Percentiles rank a stretch among this genome's conserved stretches.
Evolutionary conservation across 495 filamentous ascomycete genomes (phyloP).

Genomic region (Aspergillus heteromorphus): DNA sequence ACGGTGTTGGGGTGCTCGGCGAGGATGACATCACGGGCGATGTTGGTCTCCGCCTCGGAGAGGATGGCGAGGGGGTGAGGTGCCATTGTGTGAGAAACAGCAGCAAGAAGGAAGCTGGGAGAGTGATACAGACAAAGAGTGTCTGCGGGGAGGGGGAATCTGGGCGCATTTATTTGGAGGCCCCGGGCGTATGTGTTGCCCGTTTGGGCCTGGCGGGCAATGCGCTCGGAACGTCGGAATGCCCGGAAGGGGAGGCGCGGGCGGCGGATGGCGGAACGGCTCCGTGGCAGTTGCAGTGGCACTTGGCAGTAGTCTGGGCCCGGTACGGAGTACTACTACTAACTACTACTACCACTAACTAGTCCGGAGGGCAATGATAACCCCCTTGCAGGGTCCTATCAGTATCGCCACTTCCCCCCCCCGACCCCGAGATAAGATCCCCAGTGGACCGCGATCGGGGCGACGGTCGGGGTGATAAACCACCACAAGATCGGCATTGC

Average conservation of each 20-base stretch:
- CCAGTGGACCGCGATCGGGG: not conserved
- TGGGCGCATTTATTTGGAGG: not conserved
- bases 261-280: not conserved
- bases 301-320: not conserved
- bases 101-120: not conserved
- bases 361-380: not conserved
- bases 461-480: not conserved
- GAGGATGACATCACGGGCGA: conserved; percentile 43
- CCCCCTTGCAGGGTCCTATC: no score
- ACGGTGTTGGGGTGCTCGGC: conserved; percentile 35
- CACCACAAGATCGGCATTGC: not conserved
- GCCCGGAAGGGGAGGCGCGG: not conserved
- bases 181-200: not conserved
- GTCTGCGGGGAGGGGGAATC: conserved; percentile 1
- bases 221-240: not conserved
- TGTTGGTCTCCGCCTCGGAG: conserved; percentile 41
- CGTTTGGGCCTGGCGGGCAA: not conserved
- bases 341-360: no score
- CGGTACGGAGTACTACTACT: no score
- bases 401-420: no score
- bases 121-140: not conserved
- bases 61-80: conserved; percentile 45
- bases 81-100: conserved; percentile 14
- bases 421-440: no score
- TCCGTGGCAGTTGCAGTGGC: not conserved